Evolutionary conservation across 768 basidiomycete species (phyloP), one percentile per base, ranked within the genome.

Genomic region (Pisolithus tinctorius): DNA sequence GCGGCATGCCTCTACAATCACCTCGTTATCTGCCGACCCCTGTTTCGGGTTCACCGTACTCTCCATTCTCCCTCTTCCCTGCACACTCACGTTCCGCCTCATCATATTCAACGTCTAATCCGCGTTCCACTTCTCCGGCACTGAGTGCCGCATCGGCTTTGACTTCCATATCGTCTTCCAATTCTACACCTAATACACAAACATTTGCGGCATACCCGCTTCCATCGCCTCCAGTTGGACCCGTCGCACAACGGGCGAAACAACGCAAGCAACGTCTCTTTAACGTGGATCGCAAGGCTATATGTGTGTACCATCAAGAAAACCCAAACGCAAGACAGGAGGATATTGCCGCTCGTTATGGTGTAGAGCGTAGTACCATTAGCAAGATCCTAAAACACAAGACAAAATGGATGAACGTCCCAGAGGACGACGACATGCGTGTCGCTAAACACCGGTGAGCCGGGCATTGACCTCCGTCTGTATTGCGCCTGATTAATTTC

Each of bases 351-450:
- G 71, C 72, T 10, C 69, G 71, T 30, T 93, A 85, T 63, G 79
- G 80, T 46, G 86, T 93, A 53, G 92, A 94, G 62, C 82, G 92
- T 48, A 93, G 89, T 70, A 94, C 92, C n/a, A 85, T 94, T 66
- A 88, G 86, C 69, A 93, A 94, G 71, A 93, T 92, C 55, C 75
- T 93, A 57, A 93, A 93, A 67, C 72, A 86, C 61, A 90, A 87
- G 68, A 74, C 76, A n/a, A 80, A 82, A 56, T 94, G 90, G 91
- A 71, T 93, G 62, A 82, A 77, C 57, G 75, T 86, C 38, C 74
- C 77, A 13, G 77, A 77, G 50, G 77, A 82, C 60, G 78, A 79
- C 52, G 75, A 73, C 52, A 71, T 79, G 54, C 75, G 76, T 47
- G 73, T 81, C 52, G 76, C 83, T n/a, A 86, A 86, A 63, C 80